Conservation (phyloP, 177 flowering plant species). For the Tripterygium wilfordii region DNA sequence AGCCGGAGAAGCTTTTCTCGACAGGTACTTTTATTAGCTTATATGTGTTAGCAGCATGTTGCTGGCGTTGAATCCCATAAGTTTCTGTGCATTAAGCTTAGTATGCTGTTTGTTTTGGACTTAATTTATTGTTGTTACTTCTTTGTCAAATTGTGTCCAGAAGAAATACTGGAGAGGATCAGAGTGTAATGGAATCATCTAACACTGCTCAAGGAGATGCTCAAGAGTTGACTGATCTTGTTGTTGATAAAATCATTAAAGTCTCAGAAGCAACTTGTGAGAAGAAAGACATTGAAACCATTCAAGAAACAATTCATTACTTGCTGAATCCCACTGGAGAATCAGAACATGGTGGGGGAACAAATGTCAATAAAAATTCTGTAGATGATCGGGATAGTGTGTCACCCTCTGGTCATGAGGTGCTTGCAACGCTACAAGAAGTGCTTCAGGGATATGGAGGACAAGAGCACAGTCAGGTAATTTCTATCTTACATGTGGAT, state of each 20-base stretch:
- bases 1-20: constrained; percentile 13
- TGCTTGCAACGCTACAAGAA: constrained; percentile 7
- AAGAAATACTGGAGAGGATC: constrained; percentile 13
- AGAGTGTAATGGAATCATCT: constrained; percentile 8
- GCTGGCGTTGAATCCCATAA: not conserved
- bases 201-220: constrained; percentile 17
- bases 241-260: constrained; percentile 26
- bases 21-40: constrained; percentile 21
- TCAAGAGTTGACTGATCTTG: constrained; percentile 21
- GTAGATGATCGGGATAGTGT: constrained; percentile 10
- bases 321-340: constrained; percentile 10
- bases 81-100: not conserved
- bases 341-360: constrained; percentile 15
- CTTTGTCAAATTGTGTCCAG: constrained; percentile 10
- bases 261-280: constrained; percentile 17
- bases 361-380: constrained; percentile 10
- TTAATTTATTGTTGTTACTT: constrained; percentile 21
- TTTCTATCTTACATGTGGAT: too few relatives aligned
- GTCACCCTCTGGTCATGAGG: too few relatives aligned
- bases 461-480: constrained; percentile 20
- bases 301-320: constrained; percentile 6
- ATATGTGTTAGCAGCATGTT: not conserved
- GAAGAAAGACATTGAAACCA: constrained; percentile 4
- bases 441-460: constrained; percentile 5
- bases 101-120: not conserved